phyloP scores from a whole-genome alignment of 1,284 basidiomycete species.

The Omphalotus olearius region DNA sequence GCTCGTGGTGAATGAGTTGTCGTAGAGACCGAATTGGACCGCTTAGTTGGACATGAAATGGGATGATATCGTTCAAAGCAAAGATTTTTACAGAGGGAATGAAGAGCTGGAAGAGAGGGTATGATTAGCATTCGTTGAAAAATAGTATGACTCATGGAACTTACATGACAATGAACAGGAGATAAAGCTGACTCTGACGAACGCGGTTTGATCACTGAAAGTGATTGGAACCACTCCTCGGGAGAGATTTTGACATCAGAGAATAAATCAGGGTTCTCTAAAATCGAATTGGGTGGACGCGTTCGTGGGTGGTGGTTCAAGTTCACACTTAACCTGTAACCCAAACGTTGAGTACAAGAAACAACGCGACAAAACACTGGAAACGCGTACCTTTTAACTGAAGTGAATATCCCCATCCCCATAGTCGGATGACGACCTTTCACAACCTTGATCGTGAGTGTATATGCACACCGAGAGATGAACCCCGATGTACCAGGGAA shows the following conservation, averaged over 20 bases:
- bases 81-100: slow-evolving; percentile 51
- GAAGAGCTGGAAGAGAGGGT: slow-evolving; percentile 37
- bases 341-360: too few species aligned
- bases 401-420: slow-evolving; percentile 33
- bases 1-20: slow-evolving; percentile 25
- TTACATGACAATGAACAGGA: slow-evolving; percentile 48
- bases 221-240: slow-evolving; percentile 59
- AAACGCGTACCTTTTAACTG: slow-evolving; percentile 32
- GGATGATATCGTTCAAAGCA: slow-evolving; percentile 47
- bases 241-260: slow-evolving; percentile 48
- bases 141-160: slow-evolving; percentile 18
- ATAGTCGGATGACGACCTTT: slow-evolving; percentile 26
- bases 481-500: slow-evolving; percentile 32
- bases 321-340: slow-evolving; percentile 28
- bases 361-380: not conserved
- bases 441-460: slow-evolving; percentile 39
- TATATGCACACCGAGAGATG: slow-evolving; percentile 34
- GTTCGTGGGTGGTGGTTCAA: slow-evolving; percentile 50
- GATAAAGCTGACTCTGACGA: slow-evolving; percentile 22
- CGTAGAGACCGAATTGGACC: slow-evolving; percentile 39
- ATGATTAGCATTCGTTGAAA: not conserved
- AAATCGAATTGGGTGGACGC: slow-evolving; percentile 45
- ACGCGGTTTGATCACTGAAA: slow-evolving; percentile 36
- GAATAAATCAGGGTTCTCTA: slow-evolving; percentile 36
- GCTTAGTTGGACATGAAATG: slow-evolving; percentile 59